A percentile compares a stretch with the other conserved stretches of the same genome.
phyloP scores from a whole-genome alignment of 2,329 filamentous ascomycete genomes.

The Scorias spongiosa region DNA sequence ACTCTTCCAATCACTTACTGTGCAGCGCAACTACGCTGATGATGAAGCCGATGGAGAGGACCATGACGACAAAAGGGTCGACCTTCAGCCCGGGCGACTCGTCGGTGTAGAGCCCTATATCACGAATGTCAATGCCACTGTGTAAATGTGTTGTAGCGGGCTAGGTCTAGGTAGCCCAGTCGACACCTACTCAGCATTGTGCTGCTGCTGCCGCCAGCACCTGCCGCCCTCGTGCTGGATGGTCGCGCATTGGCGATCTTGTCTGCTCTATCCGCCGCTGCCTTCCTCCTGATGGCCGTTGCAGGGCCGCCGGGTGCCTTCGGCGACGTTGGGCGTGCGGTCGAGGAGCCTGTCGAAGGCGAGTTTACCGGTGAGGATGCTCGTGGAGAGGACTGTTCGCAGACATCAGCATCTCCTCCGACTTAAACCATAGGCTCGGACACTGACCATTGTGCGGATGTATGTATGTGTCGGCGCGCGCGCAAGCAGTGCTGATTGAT shows the following conservation, averaged over 20 bases:
- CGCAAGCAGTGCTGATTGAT: too few species aligned
- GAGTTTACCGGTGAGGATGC: conserved; percentile 26
- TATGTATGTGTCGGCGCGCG: too few species aligned
- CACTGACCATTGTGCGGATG: too few species aligned
- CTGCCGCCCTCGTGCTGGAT: conserved; percentile 80
- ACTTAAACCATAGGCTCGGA: too few species aligned
- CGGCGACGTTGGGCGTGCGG: conserved; percentile 69
- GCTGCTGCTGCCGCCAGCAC: conserved; percentile 88
- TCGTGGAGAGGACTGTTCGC: conserved; percentile 19
- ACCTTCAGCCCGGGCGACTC: conserved; percentile 96
- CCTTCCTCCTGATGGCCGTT: conserved; percentile 86
- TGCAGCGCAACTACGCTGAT: conserved; percentile 96
- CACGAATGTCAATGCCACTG: too few species aligned
- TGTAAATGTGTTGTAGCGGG: too few species aligned
- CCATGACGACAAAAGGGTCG: conserved; percentile 91
- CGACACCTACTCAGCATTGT: conserved; percentile 78
- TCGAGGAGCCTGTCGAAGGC: conserved; percentile 50
- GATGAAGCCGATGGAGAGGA: conserved; percentile 93
- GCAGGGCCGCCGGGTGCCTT: conserved; percentile 85
- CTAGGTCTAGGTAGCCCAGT: not conserved
- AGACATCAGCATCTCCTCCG: not conserved
- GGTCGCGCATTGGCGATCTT: conserved; percentile 88
- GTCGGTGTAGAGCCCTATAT: conserved; percentile 83
- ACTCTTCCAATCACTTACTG: conserved; percentile 46
- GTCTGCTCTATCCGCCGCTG: conserved; percentile 93